Conservation (phyloP, 2,329 filamentous ascomycete genomes). For the Bipolaris zeicola region DNA sequence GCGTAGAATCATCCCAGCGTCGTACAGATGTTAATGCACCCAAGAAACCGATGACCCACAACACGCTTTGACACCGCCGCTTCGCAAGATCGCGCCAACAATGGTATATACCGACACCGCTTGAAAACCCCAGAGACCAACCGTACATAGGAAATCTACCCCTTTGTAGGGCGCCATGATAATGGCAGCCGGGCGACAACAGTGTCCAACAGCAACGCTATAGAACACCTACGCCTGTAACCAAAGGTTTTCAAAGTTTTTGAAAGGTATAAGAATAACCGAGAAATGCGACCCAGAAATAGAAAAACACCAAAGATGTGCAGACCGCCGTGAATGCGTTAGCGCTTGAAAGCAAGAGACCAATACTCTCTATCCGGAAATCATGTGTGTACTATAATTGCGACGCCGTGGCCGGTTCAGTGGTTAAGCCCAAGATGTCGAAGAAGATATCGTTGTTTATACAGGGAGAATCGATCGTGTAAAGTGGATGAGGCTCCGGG, state of each 20-base stretch:
- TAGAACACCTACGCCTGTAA: conserved; percentile 46
- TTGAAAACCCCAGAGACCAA: conserved; percentile 37
- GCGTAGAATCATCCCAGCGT: conserved; percentile 50
- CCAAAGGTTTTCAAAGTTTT: conserved; percentile 45
- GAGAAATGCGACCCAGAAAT: conserved; percentile 40
- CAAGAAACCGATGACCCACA: conserved; percentile 36
- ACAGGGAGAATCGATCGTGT: conserved; percentile 51
- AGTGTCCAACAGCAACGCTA: conserved; percentile 41
- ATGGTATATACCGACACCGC: conserved; percentile 50
- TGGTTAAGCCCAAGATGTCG: conserved; percentile 51
- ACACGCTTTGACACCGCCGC: conserved; percentile 45
- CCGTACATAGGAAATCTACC: conserved; percentile 51
- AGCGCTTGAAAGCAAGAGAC: conserved; percentile 47
- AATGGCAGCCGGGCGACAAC: conserved; percentile 36
- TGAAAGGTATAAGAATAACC: conserved; percentile 41
- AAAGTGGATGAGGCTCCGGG: conserved; percentile 47
- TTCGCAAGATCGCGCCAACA: conserved; percentile 46
- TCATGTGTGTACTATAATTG: conserved; percentile 43
- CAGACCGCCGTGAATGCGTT: conserved; percentile 50
- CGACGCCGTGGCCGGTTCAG: conserved; percentile 50
- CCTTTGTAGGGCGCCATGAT: conserved; percentile 33
- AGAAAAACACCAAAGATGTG: conserved; percentile 45
- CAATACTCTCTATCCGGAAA: conserved; percentile 48
- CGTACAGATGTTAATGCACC: conserved; percentile 48
- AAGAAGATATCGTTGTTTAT: conserved; percentile 51